Base-by-base conservation (phyloP, 441 rosid species). In the Adansonia madagascariensis region DNA sequence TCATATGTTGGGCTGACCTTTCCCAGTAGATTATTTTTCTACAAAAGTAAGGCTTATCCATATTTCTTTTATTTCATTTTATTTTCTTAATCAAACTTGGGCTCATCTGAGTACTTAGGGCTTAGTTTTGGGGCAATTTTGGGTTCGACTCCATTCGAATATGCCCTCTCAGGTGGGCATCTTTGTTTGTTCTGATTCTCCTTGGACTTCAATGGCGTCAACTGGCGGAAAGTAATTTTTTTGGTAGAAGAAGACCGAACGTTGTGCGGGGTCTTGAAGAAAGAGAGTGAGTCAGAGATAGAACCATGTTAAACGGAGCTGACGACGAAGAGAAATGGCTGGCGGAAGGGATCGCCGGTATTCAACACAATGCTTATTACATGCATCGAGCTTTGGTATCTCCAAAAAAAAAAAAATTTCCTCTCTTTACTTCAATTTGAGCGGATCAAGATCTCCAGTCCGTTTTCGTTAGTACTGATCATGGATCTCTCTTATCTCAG, bases 271-370 rank as follows among this genome's bases (percentile, higher is more conserved):
- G 47, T 64, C 44, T 64, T 4, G 71, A 64, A 11, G 1, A 39
- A 17, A 22, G 53, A n/a, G 9, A 17, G 9, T 49, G 15, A 75
- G 11, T 12, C 0, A 65, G 12, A 60, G 61, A 71, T 81, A 88
- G 76, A 59, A 85, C 64, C 82, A 71, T 81, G 86, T 71, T 86
- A 71, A 81, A 71, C 86, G 87, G 85, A 71, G 78, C 75, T 8
- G 94, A 87, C 77, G 91, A 90, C 79, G 94, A 90, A 77, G 92
- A 90, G 20, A 88, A 87, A 80, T 90, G 94, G 94, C 84, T 88
- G 65, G 94, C 94, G 14, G 94, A 88, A 86, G 94, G 89, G 78
- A 90, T 90, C 87, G 91, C 92, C 75, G 84, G 86, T 77, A 81
- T 90, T 69, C 94, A 88, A 73, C 92, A 87, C 80, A 87, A 87